These are phyloP conservation scores for Sclerotinia minor DNA, from an alignment of 2,329 filamentous ascomycete species.

Conservation along the genomic window DNA sequence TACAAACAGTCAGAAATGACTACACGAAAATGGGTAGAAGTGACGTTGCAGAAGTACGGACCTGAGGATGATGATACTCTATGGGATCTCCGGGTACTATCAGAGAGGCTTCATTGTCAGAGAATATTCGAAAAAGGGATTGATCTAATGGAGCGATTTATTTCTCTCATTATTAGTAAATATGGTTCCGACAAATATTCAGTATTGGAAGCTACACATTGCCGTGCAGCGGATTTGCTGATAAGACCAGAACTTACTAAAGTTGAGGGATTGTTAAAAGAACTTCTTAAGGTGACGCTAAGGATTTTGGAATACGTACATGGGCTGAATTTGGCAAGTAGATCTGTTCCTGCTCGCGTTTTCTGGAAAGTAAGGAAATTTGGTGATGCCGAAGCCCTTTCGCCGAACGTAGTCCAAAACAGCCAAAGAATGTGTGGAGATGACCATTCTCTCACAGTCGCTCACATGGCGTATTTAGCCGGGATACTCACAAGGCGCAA, in stretches of 20 bases:
- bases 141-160: not conserved
- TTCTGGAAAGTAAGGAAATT: not conserved
- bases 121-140: not conserved
- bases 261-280: conserved; percentile 18
- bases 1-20: not conserved
- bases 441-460: fast-evolving
- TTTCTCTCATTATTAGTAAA: not conserved
- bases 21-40: too few species aligned
- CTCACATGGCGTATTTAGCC: fast-evolving
- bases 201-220: conserved; percentile 1
- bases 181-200: not conserved
- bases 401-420: not conserved
- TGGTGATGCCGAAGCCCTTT: not conserved
- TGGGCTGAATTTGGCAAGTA: too few species aligned
- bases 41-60: not conserved
- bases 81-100: fast-evolving
- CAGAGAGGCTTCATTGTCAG: fast-evolving
- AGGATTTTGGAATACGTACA: not conserved
- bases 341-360: not conserved
- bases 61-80: not conserved
- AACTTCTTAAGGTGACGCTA: not conserved
- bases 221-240: conserved; percentile 11
- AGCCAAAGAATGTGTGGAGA: too few species aligned
- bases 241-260: conserved; percentile 11
- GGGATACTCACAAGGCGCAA: fast-evolving